Percentiles rank a stretch among this genome's conserved stretches.
Evolutionary conservation across 768 basidiomycete genomes (phyloP).

Genomic region (Auriscalpium vulgare): DNA sequence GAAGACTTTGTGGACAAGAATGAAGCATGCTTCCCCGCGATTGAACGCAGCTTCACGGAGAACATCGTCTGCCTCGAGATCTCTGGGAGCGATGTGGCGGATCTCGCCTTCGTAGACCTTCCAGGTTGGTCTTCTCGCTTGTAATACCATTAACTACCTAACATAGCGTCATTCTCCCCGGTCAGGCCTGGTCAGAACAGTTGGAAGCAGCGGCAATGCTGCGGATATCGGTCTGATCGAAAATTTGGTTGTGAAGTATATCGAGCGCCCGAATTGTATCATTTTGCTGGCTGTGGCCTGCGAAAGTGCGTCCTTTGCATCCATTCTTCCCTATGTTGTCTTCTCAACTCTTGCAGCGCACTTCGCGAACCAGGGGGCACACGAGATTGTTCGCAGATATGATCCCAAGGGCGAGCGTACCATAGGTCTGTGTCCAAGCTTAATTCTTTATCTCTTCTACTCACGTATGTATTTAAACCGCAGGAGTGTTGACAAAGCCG

Average conservation of each 20-base stretch:
- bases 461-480: not conserved
- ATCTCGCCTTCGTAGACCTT: constrained; percentile 24
- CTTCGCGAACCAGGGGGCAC: constrained; percentile 25
- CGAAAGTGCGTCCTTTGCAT: constrained; percentile 15
- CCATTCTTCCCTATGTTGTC: not conserved
- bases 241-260: constrained; percentile 14
- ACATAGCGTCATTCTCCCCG: too few relatives aligned
- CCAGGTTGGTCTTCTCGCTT: constrained; percentile 14
- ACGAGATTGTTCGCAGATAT: constrained; percentile 16
- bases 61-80: constrained; percentile 21
- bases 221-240: constrained; percentile 16
- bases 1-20: not conserved
- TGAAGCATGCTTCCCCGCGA: too few relatives aligned
- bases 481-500: constrained; percentile 26
- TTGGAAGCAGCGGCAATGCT: constrained; percentile 14
- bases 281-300: constrained; percentile 21
- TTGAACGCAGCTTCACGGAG: constrained; percentile 15
- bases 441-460: not conserved
- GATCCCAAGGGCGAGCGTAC: constrained; percentile 19
- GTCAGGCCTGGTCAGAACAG: constrained; percentile 18
- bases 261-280: constrained; percentile 15
- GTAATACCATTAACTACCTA: not conserved
- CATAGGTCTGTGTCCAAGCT: constrained; percentile 11
- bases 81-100: constrained; percentile 18
- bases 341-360: constrained; percentile 17